Evolutionary conservation across 192 early-diverging fungal species (phyloP), one percentile per base, ranked within the genome.

Genomic region (Obelidium mucronatum): DNA sequence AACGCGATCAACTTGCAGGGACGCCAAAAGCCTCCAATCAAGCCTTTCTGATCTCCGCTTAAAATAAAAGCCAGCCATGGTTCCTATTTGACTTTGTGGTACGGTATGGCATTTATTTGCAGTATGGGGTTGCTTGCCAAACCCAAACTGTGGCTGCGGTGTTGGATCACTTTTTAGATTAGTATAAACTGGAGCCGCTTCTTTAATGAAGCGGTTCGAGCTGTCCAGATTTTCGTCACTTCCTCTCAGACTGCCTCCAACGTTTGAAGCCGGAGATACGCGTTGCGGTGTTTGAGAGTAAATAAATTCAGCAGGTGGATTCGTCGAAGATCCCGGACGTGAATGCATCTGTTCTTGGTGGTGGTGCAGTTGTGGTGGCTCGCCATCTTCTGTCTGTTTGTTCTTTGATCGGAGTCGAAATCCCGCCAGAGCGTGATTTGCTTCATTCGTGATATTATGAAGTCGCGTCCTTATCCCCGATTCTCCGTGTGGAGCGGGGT

Each of bases 11-110:
- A 87, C 78, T 28, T 83, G 48, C 34, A 87, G 48, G 35, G 62
- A 48, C 30, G 80, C 81, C 40, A 88, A 66, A 22, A 85, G 31
- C 44, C 85, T 66, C 87, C 87, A 89, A 65, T 89, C 79, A 11
- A 89, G 53, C 61, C 85, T 40, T 59, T 89, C 82, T 4, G 81
- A 35, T 36, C 85, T 60, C 34, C 74, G 56, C 42, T 78, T 82
- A 74, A 88, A 88, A 69, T 75, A 84, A 69, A 88, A 88, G 11
- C 77, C 71, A 8, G 69, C 19, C 42, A 55, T 48, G n/a, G n/a
- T n/a, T n/a, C n/a, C n/a, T n/a, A n/a, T n/a, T n/a, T n/a, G n/a
- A n/a, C n/a, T n/a, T n/a, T n/a, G n/a, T n/a, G n/a, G n/a, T n/a
- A n/a, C n/a, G n/a, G n/a, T n/a, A n/a, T n/a, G n/a, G n/a, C n/a